These are phyloP conservation scores for Sarocladium brachiariae DNA, from an alignment of 2,329 filamentous ascomycete genomes.

Conservation along the genomic window DNA sequence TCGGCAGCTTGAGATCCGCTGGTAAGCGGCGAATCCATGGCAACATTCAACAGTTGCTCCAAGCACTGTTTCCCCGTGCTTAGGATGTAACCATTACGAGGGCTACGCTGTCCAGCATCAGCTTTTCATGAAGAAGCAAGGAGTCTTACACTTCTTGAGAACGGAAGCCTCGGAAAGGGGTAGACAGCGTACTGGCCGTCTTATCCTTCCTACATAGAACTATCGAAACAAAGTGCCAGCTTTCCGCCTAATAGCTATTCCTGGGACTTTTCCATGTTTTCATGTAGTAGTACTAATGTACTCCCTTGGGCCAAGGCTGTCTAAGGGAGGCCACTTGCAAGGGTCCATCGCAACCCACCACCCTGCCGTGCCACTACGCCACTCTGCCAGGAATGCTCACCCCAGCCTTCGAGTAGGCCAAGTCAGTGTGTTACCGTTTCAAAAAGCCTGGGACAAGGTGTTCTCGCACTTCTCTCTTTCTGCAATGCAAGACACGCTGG, in stretches of 20 bases:
- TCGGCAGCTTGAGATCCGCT: background rate
- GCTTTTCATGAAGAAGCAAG: too few species aligned
- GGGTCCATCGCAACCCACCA: conserved; percentile 8
- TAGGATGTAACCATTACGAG: conserved; percentile 2
- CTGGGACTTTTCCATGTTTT: too few species aligned
- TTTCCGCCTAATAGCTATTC: too few species aligned
- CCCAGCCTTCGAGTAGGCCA: background rate
- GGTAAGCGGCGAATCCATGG: background rate
- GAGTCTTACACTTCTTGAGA: too few species aligned
- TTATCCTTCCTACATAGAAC: too few species aligned
- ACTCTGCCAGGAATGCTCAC: conserved; percentile 1
- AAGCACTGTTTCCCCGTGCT: background rate
- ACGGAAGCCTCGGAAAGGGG: too few species aligned
- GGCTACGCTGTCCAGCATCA: background rate
- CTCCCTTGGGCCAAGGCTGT: conserved; percentile 3
- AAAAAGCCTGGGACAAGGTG: background rate
- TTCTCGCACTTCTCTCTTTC: too few species aligned
- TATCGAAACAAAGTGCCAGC: too few species aligned
- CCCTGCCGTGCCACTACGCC: conserved; percentile 9
- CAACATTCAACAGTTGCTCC: background rate
- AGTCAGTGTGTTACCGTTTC: background rate
- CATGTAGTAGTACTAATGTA: too few species aligned
- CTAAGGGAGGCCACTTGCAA: background rate
- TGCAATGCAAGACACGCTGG: too few species aligned
- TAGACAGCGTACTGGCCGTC: too few species aligned